Conservation (phyloP, 1,139 yeast genomes). For the Geotrichum armillariae region DNA sequence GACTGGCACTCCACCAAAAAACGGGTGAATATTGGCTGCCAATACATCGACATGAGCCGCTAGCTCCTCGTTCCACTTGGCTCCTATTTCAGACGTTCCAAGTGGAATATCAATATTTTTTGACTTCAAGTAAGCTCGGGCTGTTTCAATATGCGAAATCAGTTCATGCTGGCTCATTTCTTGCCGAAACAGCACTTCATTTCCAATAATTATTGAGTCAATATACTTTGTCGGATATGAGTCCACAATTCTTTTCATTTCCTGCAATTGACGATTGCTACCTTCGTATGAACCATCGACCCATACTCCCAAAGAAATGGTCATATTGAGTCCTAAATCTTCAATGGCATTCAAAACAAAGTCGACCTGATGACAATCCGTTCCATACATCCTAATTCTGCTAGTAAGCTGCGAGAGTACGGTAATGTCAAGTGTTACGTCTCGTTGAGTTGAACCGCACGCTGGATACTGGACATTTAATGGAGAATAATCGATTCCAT, state of each 20-base stretch:
- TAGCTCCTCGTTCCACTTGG: slow-evolving; percentile 39
- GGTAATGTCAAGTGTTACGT: slow-evolving; percentile 56
- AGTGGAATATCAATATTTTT: slow-evolving; percentile 45
- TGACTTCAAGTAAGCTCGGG: slow-evolving; percentile 43
- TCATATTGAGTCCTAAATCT: slow-evolving; percentile 52
- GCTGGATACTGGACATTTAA: slow-evolving; percentile 39
- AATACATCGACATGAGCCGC: slow-evolving; percentile 51
- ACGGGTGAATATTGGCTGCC: slow-evolving; percentile 70
- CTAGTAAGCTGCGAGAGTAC: slow-evolving; percentile 59
- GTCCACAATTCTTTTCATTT: slow-evolving; percentile 41
- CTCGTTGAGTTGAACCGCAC: slow-evolving; percentile 53
- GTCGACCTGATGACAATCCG: slow-evolving; percentile 62
- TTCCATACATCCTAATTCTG: slow-evolving; percentile 59
- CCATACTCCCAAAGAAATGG: slow-evolving; percentile 67
- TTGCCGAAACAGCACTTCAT: slow-evolving; percentile 60
- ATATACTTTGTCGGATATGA: slow-evolving; percentile 50
- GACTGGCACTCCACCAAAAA: slow-evolving; percentile 60
- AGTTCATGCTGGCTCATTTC: slow-evolving; percentile 48
- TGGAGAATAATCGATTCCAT: slow-evolving; percentile 66
- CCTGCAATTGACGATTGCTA: slow-evolving; percentile 47
- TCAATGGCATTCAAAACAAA: slow-evolving; percentile 54
- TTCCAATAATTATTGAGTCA: slow-evolving; percentile 59
- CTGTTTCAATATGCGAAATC: slow-evolving; percentile 46
- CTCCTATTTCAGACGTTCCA: slow-evolving; percentile 59
- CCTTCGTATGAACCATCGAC: slow-evolving; percentile 48